Percentiles rank a stretch among this genome's conserved stretches.
phyloP scores from a whole-genome alignment of 148 eudicot species.

The Arctostaphylos glauca region DNA sequence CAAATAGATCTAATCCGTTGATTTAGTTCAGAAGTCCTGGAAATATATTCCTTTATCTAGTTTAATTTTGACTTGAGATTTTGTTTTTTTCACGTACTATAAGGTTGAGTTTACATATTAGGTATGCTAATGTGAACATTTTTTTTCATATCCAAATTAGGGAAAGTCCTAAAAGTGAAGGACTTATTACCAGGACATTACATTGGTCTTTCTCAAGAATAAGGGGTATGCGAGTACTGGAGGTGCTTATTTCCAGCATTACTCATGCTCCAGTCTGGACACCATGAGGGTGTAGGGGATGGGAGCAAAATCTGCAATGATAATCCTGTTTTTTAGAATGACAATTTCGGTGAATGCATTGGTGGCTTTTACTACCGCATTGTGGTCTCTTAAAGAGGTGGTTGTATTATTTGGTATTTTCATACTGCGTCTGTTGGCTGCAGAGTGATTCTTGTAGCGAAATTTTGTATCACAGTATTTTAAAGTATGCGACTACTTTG shows the following conservation, averaged over 20 bases:
- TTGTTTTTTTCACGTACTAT: not conserved
- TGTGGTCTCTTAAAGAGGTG: not conserved
- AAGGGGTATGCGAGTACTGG: not conserved
- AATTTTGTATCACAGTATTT: no score
- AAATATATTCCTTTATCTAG: not conserved
- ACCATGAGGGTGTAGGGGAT: not conserved
- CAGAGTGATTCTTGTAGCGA: no score
- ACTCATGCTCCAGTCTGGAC: not conserved
- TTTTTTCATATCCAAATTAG: not conserved
- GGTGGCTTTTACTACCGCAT: not conserved
- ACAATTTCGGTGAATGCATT: not conserved
- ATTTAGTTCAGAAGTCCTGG: not conserved
- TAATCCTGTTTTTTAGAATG: not conserved
- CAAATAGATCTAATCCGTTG: not conserved
- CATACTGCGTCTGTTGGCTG: not conserved
- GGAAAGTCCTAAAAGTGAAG: not conserved
- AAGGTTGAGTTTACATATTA: not conserved
- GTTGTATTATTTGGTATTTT: not conserved
- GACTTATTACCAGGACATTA: not conserved
- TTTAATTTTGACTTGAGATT: not conserved
- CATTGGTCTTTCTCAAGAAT: not conserved
- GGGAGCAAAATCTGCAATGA: not conserved
- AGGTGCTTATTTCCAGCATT: not conserved
- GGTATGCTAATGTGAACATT: not conserved
- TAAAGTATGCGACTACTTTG: no score